Evolutionary conservation across 2,329 filamentous ascomycete species (phyloP).

Genomic region (Colletotrichum tamarilloi): DNA sequence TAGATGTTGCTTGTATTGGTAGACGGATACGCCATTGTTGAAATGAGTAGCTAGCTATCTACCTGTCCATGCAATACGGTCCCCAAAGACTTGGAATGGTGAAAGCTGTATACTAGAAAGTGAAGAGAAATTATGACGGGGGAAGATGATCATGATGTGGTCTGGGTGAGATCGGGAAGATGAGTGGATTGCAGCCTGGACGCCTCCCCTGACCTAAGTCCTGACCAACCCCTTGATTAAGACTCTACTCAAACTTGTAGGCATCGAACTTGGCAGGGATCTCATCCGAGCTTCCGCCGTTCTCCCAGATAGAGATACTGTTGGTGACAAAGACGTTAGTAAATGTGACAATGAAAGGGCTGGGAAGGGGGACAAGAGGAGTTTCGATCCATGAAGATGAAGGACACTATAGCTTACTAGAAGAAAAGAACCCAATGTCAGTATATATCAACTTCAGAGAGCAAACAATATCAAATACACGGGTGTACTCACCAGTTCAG

Average conservation of each 20-base stretch:
- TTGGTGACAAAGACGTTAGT: not conserved
- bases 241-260: not conserved
- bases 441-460: not conserved
- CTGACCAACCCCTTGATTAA: not conserved
- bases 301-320: not conserved
- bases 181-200: not conserved
- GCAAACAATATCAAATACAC: accelerated
- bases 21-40: not conserved
- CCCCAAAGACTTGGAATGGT: not conserved
- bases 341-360: not conserved
- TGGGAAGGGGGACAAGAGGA: too few relatives aligned
- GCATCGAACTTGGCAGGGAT: not conserved
- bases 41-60: not conserved
- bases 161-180: not conserved
- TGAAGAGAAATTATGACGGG: not conserved
- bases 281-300: not conserved
- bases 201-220: not conserved
- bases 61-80: not conserved
- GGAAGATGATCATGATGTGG: not conserved
- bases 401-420: not conserved
- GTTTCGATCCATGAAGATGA: not conserved
- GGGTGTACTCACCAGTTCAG: not conserved
- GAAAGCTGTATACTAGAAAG: not conserved
- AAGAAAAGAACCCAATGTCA: not conserved
- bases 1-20: not conserved